Evolutionary conservation across 208 protist species (phyloP).

Genomic region (Crithidia thermophila): DNA sequence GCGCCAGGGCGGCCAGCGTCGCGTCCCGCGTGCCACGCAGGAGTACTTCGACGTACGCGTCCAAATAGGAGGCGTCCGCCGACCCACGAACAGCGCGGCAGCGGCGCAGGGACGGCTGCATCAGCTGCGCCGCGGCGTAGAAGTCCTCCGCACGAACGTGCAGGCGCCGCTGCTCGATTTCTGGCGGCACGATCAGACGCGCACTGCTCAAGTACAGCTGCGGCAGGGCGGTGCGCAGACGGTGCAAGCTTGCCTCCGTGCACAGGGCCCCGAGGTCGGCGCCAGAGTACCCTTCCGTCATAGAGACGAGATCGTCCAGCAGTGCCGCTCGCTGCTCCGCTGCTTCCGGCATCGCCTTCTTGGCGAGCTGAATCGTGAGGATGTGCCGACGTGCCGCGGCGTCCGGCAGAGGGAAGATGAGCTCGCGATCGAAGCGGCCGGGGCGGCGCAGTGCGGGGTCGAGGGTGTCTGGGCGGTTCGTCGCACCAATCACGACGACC

Average conservation of each 20-base stretch:
- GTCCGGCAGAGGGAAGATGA: slow-evolving; percentile 87
- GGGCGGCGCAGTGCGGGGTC: slow-evolving; percentile 96
- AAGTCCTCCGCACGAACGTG: slow-evolving; percentile 69
- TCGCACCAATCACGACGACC: slow-evolving; percentile 96
- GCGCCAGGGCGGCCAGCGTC: slow-evolving; percentile 45
- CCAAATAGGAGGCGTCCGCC: slow-evolving; percentile 2
- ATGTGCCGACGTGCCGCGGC: slow-evolving; percentile 83
- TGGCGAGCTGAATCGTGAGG: slow-evolving; percentile 97
- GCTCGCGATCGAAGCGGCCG: slow-evolving; percentile 97
- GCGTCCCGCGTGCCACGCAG: slow-evolving; percentile 42
- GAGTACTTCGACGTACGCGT: slow-evolving; percentile 60
- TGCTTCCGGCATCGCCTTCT: slow-evolving; percentile 96
- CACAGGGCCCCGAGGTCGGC: slow-evolving; percentile 98
- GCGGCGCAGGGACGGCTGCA: slow-evolving; percentile 72
- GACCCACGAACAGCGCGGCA: neutral
- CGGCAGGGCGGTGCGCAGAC: slow-evolving; percentile 71
- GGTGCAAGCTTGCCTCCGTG: slow-evolving; percentile 96
- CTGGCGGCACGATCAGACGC: slow-evolving; percentile 49
- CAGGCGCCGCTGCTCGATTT: slow-evolving; percentile 19
- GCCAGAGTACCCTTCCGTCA: slow-evolving; percentile 98
- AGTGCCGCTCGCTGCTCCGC: slow-evolving; percentile 51
- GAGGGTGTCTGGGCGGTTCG: slow-evolving; percentile 95
- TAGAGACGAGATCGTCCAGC: slow-evolving; percentile 76
- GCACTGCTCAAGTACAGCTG: slow-evolving; percentile 76
- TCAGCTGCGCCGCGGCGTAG: slow-evolving; percentile 62